Percentiles rank a stretch among this genome's conserved stretches.
phyloP scores from a whole-genome alignment of 495 filamentous ascomycete species.

The Xylaria castorea region DNA sequence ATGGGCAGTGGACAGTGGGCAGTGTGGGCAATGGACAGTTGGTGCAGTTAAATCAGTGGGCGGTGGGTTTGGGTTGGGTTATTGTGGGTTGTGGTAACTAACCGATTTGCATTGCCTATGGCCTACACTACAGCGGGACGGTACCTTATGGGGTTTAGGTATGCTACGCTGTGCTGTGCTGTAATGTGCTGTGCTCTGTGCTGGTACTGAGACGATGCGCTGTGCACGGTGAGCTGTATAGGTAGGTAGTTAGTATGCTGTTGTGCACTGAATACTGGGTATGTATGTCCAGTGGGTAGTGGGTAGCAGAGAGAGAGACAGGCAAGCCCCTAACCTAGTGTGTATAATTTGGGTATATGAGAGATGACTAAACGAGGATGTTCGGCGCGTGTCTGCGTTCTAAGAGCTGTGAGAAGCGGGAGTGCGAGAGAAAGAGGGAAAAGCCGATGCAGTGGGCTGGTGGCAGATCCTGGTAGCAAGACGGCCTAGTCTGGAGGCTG shows the following conservation, averaged over 20 bases:
- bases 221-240: background rate
- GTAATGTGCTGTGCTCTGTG: background rate
- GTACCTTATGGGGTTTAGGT: background rate
- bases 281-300: background rate
- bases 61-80: constrained; percentile 10
- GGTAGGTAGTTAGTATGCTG: background rate
- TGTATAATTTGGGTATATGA: background rate
- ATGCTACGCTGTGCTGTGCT: constrained; percentile 4
- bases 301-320: background rate
- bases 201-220: constrained; percentile 8
- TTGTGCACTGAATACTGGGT: background rate
- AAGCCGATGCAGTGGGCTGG: constrained; percentile 20
- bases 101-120: constrained; percentile 1
- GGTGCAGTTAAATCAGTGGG: background rate
- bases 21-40: background rate
- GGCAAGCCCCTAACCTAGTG: too few relatives aligned
- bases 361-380: constrained; percentile 13
- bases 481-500: constrained; percentile 6
- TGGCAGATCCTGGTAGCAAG: constrained; percentile 12
- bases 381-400: background rate
- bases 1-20: background rate
- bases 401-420: constrained; percentile 1
- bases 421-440: constrained; percentile 20
- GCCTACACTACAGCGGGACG: background rate
- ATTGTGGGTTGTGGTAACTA: constrained; percentile 6